phyloP scores from a whole-genome alignment of 768 basidiomycete genomes.

The Tylopilus cervinicoccineus region DNA sequence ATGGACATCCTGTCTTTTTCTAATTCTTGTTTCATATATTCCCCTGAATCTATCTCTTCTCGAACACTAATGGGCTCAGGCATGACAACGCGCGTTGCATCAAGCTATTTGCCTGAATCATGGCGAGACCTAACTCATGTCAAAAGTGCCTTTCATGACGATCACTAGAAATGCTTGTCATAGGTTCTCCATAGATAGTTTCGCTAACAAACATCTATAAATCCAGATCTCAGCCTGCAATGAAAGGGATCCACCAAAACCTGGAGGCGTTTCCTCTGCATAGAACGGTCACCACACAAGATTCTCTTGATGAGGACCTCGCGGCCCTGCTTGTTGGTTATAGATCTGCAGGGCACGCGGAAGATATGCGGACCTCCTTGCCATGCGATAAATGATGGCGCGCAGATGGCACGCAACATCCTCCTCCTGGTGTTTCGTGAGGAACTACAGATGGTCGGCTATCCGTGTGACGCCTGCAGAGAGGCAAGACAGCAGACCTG shows the following conservation, averaged over 20 bases:
- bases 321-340: background rate
- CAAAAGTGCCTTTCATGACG: background rate
- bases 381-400: slow-evolving; percentile 24
- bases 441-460: slow-evolving; percentile 8
- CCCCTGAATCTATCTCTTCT: slow-evolving; percentile 4
- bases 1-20: slow-evolving; percentile 8
- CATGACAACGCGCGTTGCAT: slow-evolving; percentile 20
- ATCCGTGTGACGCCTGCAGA: background rate
- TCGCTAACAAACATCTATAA: slow-evolving; percentile 23
- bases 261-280: slow-evolving; percentile 8
- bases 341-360: slow-evolving; percentile 18
- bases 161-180: slow-evolving; percentile 20
- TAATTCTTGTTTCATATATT: slow-evolving; percentile 18
- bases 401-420: slow-evolving; percentile 12
- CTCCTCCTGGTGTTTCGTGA: background rate
- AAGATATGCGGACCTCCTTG: slow-evolving; percentile 26
- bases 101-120: slow-evolving; percentile 25
- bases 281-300: background rate
- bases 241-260: slow-evolving; percentile 3
- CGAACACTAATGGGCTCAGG: background rate
- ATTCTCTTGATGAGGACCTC: slow-evolving; percentile 28
- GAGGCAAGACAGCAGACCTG: slow-evolving; percentile 8
- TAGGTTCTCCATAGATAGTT: slow-evolving; percentile 27
- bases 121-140: slow-evolving; percentile 22
- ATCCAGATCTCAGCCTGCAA: background rate